phyloP scores from a whole-genome alignment of 345 rosid genomes.

The Rhizophora apiculata region DNA sequence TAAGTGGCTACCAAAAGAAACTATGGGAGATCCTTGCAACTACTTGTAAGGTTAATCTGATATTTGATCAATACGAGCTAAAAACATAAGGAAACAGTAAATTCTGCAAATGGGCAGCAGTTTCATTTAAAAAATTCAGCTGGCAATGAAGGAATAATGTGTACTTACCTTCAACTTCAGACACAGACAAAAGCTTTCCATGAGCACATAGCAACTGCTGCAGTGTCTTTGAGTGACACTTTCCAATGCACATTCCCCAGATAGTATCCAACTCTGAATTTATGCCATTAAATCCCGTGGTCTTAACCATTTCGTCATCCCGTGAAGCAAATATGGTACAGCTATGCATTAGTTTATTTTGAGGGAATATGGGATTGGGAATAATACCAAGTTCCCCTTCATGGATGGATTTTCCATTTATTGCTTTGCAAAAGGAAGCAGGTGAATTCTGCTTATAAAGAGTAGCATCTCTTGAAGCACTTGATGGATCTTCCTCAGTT shows the following conservation, averaged over 20 bases:
- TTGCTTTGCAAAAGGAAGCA: slow-evolving; percentile 45
- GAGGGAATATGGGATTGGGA: slow-evolving; percentile 34
- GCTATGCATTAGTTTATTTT: slow-evolving; percentile 32
- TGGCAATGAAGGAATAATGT: neutral
- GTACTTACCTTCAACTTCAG: slow-evolving; percentile 73
- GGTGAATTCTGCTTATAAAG: slow-evolving; percentile 57
- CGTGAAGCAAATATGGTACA: slow-evolving; percentile 36
- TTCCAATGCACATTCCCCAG: slow-evolving; percentile 80
- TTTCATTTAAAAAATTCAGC: neutral
- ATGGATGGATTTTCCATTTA: slow-evolving; percentile 38
- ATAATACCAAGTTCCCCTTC: slow-evolving; percentile 38
- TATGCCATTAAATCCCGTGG: slow-evolving; percentile 39
- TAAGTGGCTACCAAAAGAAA: neutral
- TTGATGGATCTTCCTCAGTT: slow-evolving; percentile 77
- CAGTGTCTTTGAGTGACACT: slow-evolving; percentile 87
- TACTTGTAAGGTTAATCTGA: neutral
- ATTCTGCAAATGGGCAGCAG: neutral
- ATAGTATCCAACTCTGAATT: slow-evolving; percentile 57
- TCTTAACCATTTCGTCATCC: slow-evolving; percentile 39
- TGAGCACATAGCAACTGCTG: slow-evolving; percentile 73
- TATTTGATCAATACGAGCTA: too few relatives aligned
- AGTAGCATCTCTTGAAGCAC: slow-evolving; percentile 58
- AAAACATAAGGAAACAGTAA: neutral
- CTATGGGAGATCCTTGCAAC: neutral
- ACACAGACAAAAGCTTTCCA: slow-evolving; percentile 75